A percentile compares a stretch with the other conserved stretches of the same genome.
phyloP scores from a whole-genome alignment of 179 eudicot species.

The Sideroxylon spinosum region DNA sequence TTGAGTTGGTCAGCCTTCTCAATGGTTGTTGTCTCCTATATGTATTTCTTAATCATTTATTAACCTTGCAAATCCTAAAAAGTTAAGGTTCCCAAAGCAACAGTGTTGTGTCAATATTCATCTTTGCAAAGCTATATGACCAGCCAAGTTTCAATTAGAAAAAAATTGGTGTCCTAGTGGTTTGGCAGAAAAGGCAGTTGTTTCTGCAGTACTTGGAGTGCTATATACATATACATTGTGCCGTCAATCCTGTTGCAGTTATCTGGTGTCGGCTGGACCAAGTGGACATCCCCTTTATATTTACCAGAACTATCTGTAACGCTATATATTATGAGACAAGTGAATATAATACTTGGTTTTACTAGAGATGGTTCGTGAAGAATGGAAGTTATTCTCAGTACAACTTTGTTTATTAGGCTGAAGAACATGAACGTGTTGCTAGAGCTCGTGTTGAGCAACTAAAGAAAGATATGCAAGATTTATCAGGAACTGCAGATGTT shows the following conservation, averaged over 20 bases:
- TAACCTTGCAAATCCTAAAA: no score
- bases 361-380: background rate
- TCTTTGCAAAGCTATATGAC: no score
- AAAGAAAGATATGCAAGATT: slow-evolving; percentile 40
- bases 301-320: background rate
- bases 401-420: slow-evolving; percentile 30
- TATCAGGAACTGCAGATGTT: slow-evolving; percentile 25
- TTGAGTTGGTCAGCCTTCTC: background rate
- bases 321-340: background rate
- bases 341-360: background rate
- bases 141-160: background rate
- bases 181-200: background rate
- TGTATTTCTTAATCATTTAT: background rate
- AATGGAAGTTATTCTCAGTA: background rate
- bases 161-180: no score
- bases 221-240: background rate
- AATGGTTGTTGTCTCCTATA: background rate
- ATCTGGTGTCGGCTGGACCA: background rate
- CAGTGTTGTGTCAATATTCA: no score
- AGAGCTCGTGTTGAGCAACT: slow-evolving; percentile 47
- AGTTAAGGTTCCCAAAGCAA: no score
- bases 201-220: background rate
- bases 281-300: background rate
- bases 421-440: slow-evolving; percentile 35
- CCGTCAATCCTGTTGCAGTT: no score